A percentile compares a stretch with the other conserved stretches of the same genome.
phyloP scores from a whole-genome alignment of 176 grass and related monocot genomes.

The Avena insularis region DNA sequence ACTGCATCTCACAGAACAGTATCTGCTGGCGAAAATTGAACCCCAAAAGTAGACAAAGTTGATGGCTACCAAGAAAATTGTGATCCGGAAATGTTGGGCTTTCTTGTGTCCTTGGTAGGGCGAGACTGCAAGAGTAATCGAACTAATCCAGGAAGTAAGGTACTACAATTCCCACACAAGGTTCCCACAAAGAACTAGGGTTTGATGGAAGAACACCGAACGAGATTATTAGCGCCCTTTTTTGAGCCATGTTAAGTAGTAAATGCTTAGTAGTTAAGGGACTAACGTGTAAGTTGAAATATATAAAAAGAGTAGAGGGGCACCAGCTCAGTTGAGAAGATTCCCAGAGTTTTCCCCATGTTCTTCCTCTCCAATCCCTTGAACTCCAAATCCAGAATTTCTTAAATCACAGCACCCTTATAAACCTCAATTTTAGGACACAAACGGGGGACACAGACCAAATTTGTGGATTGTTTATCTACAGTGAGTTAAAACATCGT shows the following conservation, averaged over 20 bases:
- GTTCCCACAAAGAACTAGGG: background rate
- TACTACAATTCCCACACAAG: background rate
- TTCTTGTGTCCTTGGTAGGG: background rate
- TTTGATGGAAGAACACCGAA: background rate
- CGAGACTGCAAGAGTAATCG: background rate
- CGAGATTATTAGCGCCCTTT: background rate
- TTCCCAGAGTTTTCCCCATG: too few species aligned
- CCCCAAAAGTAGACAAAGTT: background rate
- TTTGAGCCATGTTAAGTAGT: too few species aligned
- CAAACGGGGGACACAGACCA: too few species aligned
- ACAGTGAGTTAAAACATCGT: background rate
- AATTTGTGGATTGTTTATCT: too few species aligned
- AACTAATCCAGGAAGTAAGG: background rate
- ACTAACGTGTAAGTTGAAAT: too few species aligned
- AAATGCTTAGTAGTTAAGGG: too few species aligned
- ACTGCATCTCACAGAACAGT: background rate
- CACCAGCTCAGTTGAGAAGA: too few species aligned
- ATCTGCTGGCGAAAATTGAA: background rate
- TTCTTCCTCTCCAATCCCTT: too few species aligned
- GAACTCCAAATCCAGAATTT: too few species aligned
- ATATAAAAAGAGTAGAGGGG: too few species aligned
- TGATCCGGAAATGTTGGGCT: background rate
- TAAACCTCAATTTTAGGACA: too few species aligned
- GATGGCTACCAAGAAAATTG: background rate
- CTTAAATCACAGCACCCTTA: too few species aligned